Evolutionary conservation across 495 filamentous ascomycete genomes (phyloP).

Genomic region (Massariosphaeria phaeospora): DNA sequence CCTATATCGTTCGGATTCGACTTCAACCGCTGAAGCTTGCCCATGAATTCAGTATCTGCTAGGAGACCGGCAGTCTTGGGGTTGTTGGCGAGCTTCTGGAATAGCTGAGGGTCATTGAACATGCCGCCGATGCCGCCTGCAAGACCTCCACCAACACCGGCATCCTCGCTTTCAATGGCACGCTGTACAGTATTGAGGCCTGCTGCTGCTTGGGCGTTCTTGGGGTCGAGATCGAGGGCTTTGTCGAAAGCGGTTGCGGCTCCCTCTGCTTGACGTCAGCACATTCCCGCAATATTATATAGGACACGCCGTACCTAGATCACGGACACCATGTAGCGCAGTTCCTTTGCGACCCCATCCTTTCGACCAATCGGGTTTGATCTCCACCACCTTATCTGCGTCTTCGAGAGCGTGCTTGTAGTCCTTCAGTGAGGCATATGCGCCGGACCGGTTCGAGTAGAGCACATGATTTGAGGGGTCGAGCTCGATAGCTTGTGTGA

Average conservation of each 20-base stretch:
- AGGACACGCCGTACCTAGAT: conserved; percentile 57
- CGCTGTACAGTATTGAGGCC: conserved; percentile 76
- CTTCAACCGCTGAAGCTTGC: conserved; percentile 73
- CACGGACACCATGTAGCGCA: conserved; percentile 78
- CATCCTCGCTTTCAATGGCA: conserved; percentile 77
- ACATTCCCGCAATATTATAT: background rate
- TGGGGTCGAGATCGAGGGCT: conserved; percentile 83
- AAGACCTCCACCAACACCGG: conserved; percentile 61
- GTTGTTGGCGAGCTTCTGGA: conserved; percentile 86
- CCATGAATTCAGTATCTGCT: conserved; percentile 84
- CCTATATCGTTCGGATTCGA: conserved; percentile 76
- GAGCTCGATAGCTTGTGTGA: conserved; percentile 86
- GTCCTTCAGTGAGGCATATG: conserved; percentile 86
- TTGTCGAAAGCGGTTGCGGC: conserved; percentile 87
- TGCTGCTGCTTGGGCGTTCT: conserved; percentile 87
- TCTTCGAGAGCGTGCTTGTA: conserved; percentile 80
- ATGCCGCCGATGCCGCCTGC: conserved; percentile 75
- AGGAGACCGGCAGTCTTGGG: conserved; percentile 85
- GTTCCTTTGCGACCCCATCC: conserved; percentile 90
- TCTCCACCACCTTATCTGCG: conserved; percentile 83
- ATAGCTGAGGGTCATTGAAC: conserved; percentile 85
- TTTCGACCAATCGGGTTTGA: conserved; percentile 98
- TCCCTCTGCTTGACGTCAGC: conserved; percentile 48
- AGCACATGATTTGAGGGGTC: conserved; percentile 89
- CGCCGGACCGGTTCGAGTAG: conserved; percentile 94